A percentile compares a stretch with the other conserved stretches of the same genome.
These are phyloP conservation scores for Gracilaria gracilis DNA, from an alignment of 23 red algal genomes.

Conservation along the genomic window DNA sequence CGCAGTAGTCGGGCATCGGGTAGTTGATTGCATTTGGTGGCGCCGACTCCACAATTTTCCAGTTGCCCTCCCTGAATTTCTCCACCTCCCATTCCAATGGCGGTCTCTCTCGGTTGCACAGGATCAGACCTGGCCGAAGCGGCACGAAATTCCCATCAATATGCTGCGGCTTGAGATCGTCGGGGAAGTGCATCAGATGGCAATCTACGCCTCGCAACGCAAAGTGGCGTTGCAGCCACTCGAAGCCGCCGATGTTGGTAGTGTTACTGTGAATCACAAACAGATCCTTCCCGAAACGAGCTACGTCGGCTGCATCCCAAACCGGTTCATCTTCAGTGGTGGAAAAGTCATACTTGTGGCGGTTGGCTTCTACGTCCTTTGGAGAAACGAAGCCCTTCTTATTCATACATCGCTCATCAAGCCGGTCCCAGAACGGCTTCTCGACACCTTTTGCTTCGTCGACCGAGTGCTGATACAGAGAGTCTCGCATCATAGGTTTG, in stretches of 20 bases:
- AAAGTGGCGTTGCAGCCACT: constrained; percentile 47
- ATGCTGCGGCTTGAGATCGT: constrained; percentile 43
- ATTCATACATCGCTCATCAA: neutral
- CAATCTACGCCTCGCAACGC: neutral
- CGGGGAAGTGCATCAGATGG: constrained; percentile 44
- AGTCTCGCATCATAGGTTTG: constrained; percentile 47
- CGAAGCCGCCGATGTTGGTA: constrained; percentile 38
- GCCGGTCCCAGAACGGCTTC: constrained; percentile 36
- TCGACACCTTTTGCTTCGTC: neutral
- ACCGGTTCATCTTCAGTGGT: constrained; percentile 36
- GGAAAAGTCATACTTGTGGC: constrained; percentile 26
- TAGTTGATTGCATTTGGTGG: constrained; percentile 14
- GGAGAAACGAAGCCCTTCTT: neutral
- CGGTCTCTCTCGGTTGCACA: constrained; percentile 46
- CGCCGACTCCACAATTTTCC: constrained; percentile 48
- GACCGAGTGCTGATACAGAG: constrained; percentile 30
- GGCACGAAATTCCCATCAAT: constrained; percentile 51
- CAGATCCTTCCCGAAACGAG: constrained; percentile 30
- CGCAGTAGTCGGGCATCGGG: constrained; percentile 43
- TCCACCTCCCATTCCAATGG: constrained; percentile 9
- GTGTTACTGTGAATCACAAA: constrained; percentile 40
- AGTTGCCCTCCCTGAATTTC: constrained; percentile 52
- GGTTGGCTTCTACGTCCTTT: neutral
- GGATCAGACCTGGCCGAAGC: constrained; percentile 35
- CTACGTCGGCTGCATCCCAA: constrained; percentile 54